Conservation (phyloP, 768 basidiomycete species). For the Termitomyces sp. region DNA sequence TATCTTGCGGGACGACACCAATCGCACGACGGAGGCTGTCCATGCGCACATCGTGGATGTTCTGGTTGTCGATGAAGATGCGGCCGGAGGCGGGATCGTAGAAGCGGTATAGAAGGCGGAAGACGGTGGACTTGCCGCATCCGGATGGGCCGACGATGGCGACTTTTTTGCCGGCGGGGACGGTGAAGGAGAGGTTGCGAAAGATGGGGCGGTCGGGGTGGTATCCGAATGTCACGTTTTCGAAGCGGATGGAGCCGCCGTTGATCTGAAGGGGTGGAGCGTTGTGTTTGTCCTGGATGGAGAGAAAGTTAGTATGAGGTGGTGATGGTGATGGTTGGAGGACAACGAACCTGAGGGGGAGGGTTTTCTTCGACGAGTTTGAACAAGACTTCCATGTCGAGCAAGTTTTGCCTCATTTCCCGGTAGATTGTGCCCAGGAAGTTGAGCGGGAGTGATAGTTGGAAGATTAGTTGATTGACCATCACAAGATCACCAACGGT, state of each 20-base stretch:
- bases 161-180: constrained; percentile 95
- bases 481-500: constrained; percentile 98
- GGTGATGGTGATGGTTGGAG: background rate
- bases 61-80: constrained; percentile 89
- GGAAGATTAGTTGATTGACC: constrained; percentile 99
- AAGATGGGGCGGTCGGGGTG: constrained; percentile 93
- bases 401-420: constrained; percentile 90
- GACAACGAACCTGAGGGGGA: constrained; percentile 51
- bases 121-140: constrained; percentile 96
- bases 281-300: constrained; percentile 59
- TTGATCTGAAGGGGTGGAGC: constrained; percentile 67
- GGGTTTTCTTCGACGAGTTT: constrained; percentile 83
- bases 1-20: constrained; percentile 98
- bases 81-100: constrained; percentile 80
- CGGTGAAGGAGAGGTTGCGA: constrained; percentile 79
- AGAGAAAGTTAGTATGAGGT: background rate
- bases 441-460: constrained; percentile 93
- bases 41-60: constrained; percentile 71
- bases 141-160: constrained; percentile 97
- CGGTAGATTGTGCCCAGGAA: constrained; percentile 98
- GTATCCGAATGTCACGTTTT: constrained; percentile 90
- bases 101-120: constrained; percentile 92
- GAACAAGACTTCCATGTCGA: constrained; percentile 97
- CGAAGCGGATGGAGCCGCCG: constrained; percentile 90
- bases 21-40: constrained; percentile 71